Percentiles rank a stretch among this genome's conserved stretches.
phyloP scores from a whole-genome alignment of 352 stramenopile genomes.

The Pythium guiyangense region DNA sequence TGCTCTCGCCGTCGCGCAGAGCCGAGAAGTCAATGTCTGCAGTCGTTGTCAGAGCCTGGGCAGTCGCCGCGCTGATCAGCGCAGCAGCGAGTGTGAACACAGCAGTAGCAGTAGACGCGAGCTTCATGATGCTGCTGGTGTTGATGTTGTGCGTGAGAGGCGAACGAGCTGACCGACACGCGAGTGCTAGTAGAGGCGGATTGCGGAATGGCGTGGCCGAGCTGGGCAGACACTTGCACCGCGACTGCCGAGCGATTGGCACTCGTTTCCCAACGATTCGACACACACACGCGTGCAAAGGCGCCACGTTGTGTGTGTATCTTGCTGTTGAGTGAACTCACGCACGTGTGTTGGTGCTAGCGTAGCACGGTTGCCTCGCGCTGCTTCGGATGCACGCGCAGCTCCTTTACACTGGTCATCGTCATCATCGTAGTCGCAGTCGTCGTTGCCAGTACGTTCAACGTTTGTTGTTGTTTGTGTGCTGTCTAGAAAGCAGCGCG shows the following conservation, averaged over 20 bases:
- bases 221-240: not conserved
- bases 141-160: not conserved
- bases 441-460: too few relatives aligned
- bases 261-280: not conserved
- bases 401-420: too few relatives aligned
- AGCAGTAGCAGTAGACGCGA: not conserved
- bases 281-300: not conserved
- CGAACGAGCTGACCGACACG: not conserved
- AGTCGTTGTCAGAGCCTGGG: not conserved
- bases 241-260: not conserved
- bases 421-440: too few relatives aligned
- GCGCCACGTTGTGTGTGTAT: not conserved
- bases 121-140: not conserved
- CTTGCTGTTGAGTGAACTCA: not conserved
- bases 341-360: not conserved
- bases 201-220: not conserved
- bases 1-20: not conserved
- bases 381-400: too few relatives aligned
- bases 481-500: too few relatives aligned
- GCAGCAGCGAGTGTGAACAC: not conserved
- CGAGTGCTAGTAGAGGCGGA: not conserved
- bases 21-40: not conserved
- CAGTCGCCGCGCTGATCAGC: not conserved
- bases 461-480: too few relatives aligned
- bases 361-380: not conserved